Percentiles rank a stretch among this genome's conserved stretches.
Evolutionary conservation across 495 filamentous ascomycete species (phyloP).

Genomic region (Mytilinidion resinicola): DNA sequence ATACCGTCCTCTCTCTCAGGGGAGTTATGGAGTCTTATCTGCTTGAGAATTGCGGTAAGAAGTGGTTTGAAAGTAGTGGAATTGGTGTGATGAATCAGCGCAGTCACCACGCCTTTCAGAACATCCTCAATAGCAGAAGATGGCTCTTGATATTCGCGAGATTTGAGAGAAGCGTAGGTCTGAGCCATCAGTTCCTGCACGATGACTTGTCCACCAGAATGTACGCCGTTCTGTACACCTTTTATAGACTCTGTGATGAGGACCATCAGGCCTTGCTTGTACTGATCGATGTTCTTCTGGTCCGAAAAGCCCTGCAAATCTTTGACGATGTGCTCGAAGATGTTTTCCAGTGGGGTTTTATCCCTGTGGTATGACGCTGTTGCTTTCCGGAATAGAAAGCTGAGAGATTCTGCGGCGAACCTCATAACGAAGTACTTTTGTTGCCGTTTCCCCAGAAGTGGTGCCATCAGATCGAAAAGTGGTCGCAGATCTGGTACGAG

Average conservation of each 20-base stretch:
- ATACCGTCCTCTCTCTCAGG: neutral
- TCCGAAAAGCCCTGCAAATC: slow-evolving; percentile 54
- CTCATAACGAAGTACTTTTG: slow-evolving; percentile 78
- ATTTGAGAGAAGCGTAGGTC: slow-evolving; percentile 3
- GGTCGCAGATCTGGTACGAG: slow-evolving; percentile 79
- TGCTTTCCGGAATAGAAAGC: slow-evolving; percentile 86
- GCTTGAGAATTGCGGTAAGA: slow-evolving; percentile 50
- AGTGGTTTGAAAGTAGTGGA: slow-evolving; percentile 60
- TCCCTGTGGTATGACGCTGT: slow-evolving; percentile 66
- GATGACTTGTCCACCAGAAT: slow-evolving; percentile 72
- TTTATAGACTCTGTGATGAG: slow-evolving; percentile 86
- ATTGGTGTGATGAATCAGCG: slow-evolving; percentile 74
- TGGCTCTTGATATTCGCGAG: neutral
- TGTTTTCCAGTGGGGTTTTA: slow-evolving; percentile 55
- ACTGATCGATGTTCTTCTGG: slow-evolving; percentile 50
- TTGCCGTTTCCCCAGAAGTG: slow-evolving; percentile 74
- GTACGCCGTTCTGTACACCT: slow-evolving; percentile 67
- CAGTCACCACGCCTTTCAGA: slow-evolving; percentile 65
- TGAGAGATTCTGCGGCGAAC: slow-evolving; percentile 91
- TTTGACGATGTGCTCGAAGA: slow-evolving; percentile 60
- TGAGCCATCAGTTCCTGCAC: slow-evolving; percentile 52
- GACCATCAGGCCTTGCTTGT: slow-evolving; percentile 81
- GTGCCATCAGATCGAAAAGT: slow-evolving; percentile 72
- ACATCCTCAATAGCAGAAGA: slow-evolving; percentile 45
- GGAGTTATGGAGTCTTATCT: slow-evolving; percentile 6